Percentiles rank a stretch among this genome's conserved stretches.
phyloP scores from a whole-genome alignment of 2,329 filamentous ascomycete genomes.

The Stachybotrys elegans region DNA sequence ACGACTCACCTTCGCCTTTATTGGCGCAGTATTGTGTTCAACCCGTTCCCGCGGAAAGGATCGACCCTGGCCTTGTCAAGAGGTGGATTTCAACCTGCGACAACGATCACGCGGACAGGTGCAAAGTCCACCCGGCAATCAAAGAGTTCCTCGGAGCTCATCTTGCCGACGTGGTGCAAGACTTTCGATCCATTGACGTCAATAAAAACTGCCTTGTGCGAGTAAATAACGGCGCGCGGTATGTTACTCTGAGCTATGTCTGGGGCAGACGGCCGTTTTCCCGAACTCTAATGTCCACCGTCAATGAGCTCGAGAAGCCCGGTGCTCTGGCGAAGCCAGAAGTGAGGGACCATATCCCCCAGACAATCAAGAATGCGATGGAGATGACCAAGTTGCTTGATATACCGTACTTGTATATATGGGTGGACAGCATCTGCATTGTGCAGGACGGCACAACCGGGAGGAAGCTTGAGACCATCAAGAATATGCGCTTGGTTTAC shows the following conservation, averaged over 20 bases:
- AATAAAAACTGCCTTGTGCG: not conserved
- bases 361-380: not conserved
- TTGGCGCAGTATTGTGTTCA: not conserved
- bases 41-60: not conserved
- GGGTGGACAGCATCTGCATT: not conserved
- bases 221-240: not conserved
- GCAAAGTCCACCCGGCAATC: not conserved
- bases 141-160: not conserved
- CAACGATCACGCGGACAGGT: not conserved
- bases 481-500: not conserved
- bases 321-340: not conserved
- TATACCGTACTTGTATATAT: not conserved
- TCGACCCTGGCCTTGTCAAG: not conserved
- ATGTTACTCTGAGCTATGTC: not conserved
- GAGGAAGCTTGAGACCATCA: not conserved
- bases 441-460: not conserved
- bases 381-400: not conserved
- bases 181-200: not conserved
- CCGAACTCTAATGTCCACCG: not conserved
- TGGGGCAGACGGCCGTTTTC: not conserved
- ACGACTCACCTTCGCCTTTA: not conserved
- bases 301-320: not conserved
- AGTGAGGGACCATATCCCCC: not conserved
- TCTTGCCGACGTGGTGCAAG: not conserved
- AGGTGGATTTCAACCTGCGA: not conserved